Base-by-base conservation (phyloP, 2,329 filamentous ascomycete species). In the Penicillium glabrum region DNA sequence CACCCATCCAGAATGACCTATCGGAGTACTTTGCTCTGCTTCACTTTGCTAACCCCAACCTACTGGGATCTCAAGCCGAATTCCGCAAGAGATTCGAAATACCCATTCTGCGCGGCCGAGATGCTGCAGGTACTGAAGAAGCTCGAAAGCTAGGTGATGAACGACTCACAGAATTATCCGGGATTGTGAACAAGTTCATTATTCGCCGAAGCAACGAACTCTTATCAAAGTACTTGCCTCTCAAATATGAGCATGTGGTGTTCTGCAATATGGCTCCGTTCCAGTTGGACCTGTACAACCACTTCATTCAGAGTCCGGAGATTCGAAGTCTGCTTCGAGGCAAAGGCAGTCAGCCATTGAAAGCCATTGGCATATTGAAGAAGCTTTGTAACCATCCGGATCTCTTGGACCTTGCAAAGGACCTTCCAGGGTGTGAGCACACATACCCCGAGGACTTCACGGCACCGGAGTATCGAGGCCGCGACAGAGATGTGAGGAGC, bases 241-340 rank as follows among this genome's bases (percentile, higher is more conserved):
- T 98, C 79, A 99, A 99, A 79, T 99, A 99, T 75, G 95, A 99
- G 75, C 95, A 99, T 72, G 95, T 99, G 29, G 95, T 99, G 1
- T 99, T 99, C 77, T 99, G 95, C 82, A 93, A 93, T 66, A 83
- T 96, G 46, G 89, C 95, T 16, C 90, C 90, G 0, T 98, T 99
- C 77, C 95, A 99, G 74, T 83, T 92, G 53, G 90, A 91, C 63
- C 80, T 99, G 1, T 99, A 99, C 80, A 96, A 96, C 69, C 91
- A 97, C 75, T 99, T 99, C 75, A 93, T 99, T 74, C 91, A 89
- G 49, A 97, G 93, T 58, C 93, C 95, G 0, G 91, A 96, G 59
- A 98, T 99, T 68, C 92, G 96, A 72, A 92, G 90, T 52, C 80
- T 99, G 45, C 83, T 99, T 35, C 87, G 90, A 63, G 95, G 95